Evolutionary conservation across 225 moss, liverwort and hornwort species (phyloP), one percentile per base, ranked within the genome.

Genomic region (Pseudoscleropodium purum): DNA sequence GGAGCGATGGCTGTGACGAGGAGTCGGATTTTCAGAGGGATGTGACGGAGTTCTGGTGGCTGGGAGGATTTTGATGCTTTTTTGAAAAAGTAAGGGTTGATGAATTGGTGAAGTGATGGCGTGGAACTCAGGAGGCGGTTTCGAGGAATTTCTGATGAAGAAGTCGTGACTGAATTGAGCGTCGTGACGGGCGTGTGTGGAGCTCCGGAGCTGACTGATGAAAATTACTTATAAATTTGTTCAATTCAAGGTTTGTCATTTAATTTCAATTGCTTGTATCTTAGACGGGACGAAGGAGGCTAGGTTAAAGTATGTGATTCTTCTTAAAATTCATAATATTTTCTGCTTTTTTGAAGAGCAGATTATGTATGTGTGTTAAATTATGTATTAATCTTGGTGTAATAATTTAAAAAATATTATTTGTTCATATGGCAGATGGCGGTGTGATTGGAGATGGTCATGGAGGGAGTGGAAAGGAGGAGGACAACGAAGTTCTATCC

Each of bases 381-480:
- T 33, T 66, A 2, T 67, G 67, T 54, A 56, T 41, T 39, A 33
- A 23, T 43, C 25, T 87, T 56, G n/a, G 56, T 65, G 52, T 39
- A 41, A 4, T 79, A 39, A 24, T 67, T 9, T 33, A 12, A 11
- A 25, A 41, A 52, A 7, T 43, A 23, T 54, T 15, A 5, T 54
- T 56, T 57, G 59, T 64, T 81, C 16, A n/a, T 36, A 43, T 37
- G 70, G 37, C 41, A 89, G 59, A 87, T 87, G 92, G 66, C 78
- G 83, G 51, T 82, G 59, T 91, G 52, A 87, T 72, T 82, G 82
- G 88, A 82, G 78, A 64, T 75, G 89, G 75, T 89, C 79, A 91
- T 89, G 89, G 91, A 84, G 68, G 81, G 47, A 76, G 85, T 62
- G 82, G 85, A 43, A 68, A 59, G 47, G 82, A 84, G 43, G 41